Conservation (phyloP, 495 filamentous ascomycete species). For the Hypoxylon fragiforme region DNA sequence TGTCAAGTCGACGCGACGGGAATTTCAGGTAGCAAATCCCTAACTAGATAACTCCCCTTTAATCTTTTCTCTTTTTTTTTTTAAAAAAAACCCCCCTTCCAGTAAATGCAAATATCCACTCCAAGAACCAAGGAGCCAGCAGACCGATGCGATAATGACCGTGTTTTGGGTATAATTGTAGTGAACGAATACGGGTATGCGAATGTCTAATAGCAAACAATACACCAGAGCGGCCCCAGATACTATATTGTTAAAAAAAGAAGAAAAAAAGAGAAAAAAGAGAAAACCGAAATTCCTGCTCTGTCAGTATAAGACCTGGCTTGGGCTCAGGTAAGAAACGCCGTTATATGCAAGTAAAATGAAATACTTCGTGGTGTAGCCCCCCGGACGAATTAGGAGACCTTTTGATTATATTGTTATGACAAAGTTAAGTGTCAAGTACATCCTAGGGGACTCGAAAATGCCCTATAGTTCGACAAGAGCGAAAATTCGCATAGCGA, state of each 20-base stretch:
- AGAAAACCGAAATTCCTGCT: slow-evolving; percentile 2
- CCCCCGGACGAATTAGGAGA: background rate
- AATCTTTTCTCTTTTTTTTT: background rate
- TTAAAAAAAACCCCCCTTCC: background rate
- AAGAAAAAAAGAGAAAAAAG: slow-evolving; percentile 9
- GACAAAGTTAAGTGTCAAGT: too few relatives aligned
- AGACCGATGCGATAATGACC: slow-evolving; percentile 25
- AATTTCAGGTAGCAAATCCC: background rate
- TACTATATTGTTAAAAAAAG: background rate
- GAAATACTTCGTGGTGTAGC: background rate
- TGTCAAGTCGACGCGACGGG: background rate
- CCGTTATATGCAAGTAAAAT: background rate
- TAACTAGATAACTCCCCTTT: background rate
- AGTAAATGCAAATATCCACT: slow-evolving; percentile 5
- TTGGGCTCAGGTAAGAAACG: background rate
- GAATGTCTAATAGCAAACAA: background rate
- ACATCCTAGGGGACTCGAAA: too few relatives aligned
- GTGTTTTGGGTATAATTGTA: slow-evolving; percentile 27
- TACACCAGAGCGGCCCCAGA: background rate
- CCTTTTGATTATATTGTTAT: background rate
- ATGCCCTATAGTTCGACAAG: too few relatives aligned
- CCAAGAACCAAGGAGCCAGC: slow-evolving; percentile 2
- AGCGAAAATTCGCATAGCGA: too few relatives aligned
- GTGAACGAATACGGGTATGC: slow-evolving; percentile 11
- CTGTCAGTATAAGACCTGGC: background rate